Evolutionary conservation across 2,329 filamentous ascomycete species (phyloP), one percentile per base, ranked within the genome.

Genomic region (Phaeosphaeriaceae sp.): DNA sequence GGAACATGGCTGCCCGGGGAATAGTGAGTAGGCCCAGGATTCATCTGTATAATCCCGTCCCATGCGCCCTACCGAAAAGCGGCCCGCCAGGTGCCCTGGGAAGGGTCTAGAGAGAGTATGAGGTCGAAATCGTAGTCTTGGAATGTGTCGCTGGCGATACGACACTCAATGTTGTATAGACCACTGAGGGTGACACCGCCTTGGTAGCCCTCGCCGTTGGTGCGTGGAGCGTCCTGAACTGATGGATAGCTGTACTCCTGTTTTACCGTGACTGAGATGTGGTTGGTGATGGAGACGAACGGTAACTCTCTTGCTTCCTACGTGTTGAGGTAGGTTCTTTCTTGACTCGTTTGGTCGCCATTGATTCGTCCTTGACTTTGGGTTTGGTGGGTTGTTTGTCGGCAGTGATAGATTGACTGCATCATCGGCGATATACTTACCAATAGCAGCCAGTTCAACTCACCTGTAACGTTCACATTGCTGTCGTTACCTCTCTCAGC

Each of bases 81-180:
- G 0, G 76, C 79, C 79, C 80, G 83, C 6, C 81, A 71, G 4
- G 60, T 63, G 11, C 74, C 73, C 13, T 65, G 67, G 2, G 35
- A 6, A 26, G 37, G 3, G 23, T 62, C 51, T 2, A 11, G 28
- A 32, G 35, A 42, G 29, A 60, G 49, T 1, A 78, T 69, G 2
- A 75, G 76, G 13, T 79, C 62, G 33, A 75, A 64, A 8, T 78
- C 57, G 2, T 56, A 55, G 17, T 41, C 26, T 4, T 76, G 9
- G 26, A 48, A 48, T 5, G 11, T 30, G 11, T 33, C 34, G 28
- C 8, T 32, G 12, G 42, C 46, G 66, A 18, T 73, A 4, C 48
- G 43, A 38, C 65, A 74, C 8, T 49, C 35, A 12, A 82, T 59
- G 3, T 64, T 54, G 60, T 82, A 83, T 3, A 68, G 64, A 7